Percentiles rank a stretch among this genome's conserved stretches.
These are phyloP conservation scores for Lactarius evosmus DNA, from an alignment of 768 basidiomycete species.

Conservation along the genomic window DNA sequence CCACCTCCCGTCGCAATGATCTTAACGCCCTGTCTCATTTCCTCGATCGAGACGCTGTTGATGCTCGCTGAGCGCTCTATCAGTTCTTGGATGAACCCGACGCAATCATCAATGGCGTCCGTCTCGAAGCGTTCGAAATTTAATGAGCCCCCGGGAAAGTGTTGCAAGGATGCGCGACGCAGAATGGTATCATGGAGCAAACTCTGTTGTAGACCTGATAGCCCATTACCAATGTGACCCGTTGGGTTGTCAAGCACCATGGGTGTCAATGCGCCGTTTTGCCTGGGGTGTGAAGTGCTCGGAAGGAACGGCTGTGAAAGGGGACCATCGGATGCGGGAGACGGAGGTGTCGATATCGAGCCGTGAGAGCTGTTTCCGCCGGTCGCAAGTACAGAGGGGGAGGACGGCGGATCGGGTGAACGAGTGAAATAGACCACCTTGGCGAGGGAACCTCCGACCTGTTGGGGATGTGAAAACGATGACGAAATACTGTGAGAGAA, in stretches of 20 bases:
- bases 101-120: constrained; percentile 76
- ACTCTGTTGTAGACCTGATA: constrained; percentile 38
- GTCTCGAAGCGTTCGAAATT: constrained; percentile 99
- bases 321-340: constrained; percentile 32
- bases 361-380: constrained; percentile 50
- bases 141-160: constrained; percentile 93
- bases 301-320: constrained; percentile 34
- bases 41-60: constrained; percentile 83
- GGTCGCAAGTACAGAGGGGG: constrained; percentile 65
- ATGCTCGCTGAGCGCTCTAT: constrained; percentile 81
- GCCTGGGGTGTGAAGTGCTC: constrained; percentile 40
- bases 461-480: constrained; percentile 11
- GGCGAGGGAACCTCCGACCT: constrained; percentile 96
- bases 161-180: constrained; percentile 64
- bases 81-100: constrained; percentile 81
- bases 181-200: constrained; percentile 63
- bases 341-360: constrained; percentile 42
- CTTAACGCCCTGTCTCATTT: constrained; percentile 89
- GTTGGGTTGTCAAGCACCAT: constrained; percentile 49
- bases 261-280: constrained; percentile 79
- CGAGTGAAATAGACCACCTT: constrained; percentile 99
- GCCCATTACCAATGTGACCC: constrained; percentile 37
- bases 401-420: constrained; percentile 79
- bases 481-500: constrained; percentile 25
- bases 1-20: constrained; percentile 99